Percentiles rank a stretch among this genome's conserved stretches.
Conservation (phyloP, 2,329 filamentous ascomycete genomes). For the Chalara sp. region DNA sequence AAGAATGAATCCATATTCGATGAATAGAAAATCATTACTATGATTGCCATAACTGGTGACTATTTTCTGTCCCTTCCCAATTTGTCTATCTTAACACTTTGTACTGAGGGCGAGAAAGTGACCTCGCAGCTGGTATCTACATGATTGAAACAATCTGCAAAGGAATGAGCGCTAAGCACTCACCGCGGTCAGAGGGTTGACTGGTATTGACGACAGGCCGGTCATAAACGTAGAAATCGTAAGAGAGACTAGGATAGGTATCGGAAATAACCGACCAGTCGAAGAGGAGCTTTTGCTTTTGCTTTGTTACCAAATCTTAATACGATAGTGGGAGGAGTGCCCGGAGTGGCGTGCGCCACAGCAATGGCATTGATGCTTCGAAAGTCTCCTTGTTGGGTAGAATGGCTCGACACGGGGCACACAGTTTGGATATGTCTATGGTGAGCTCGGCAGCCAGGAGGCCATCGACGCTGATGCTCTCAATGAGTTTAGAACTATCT, state of each 20-base stretch:
- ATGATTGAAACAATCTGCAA: conserved; percentile 67
- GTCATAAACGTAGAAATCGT: conserved; percentile 41
- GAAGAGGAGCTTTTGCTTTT: conserved; percentile 43
- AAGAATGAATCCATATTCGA: conserved; percentile 47
- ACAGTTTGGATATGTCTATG: conserved; percentile 41
- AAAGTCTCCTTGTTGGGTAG: conserved; percentile 61
- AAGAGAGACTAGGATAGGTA: conserved; percentile 32
- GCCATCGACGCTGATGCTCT: conserved; percentile 55
- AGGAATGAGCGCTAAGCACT: conserved; percentile 63
- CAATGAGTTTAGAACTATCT: conserved; percentile 44
- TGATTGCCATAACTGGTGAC: conserved; percentile 65
- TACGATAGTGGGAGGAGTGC: conserved; percentile 37
- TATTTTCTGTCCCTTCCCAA: conserved; percentile 55
- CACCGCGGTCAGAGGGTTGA: conserved; percentile 37
- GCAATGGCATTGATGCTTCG: conserved; percentile 45
- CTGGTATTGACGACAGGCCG: conserved; percentile 57
- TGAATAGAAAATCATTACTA: conserved; percentile 66
- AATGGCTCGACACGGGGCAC: conserved; percentile 56
- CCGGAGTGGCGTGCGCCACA: conserved; percentile 40
- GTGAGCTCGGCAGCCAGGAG: conserved; percentile 65
- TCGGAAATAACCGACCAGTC: conserved; percentile 41
- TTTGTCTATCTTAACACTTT: conserved; percentile 42
- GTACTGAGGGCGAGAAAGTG: conserved; percentile 45
- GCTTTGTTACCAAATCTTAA: conserved; percentile 42
- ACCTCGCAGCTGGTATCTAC: conserved; percentile 37